Conservation (phyloP, 805 yeast species). For the Yamadazyma phyllophila region DNA sequence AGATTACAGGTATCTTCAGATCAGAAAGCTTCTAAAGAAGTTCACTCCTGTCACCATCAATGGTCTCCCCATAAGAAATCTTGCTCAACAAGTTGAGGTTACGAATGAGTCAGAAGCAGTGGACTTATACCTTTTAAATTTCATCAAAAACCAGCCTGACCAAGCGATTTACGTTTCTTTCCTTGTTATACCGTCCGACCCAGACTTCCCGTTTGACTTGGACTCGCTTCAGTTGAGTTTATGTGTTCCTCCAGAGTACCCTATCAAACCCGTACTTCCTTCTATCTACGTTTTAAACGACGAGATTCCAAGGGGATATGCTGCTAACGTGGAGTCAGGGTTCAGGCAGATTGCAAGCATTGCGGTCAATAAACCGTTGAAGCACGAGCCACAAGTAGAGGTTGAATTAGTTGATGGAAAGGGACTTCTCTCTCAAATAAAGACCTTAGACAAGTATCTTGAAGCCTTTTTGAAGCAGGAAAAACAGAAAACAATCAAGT, state of each 20-base stretch:
- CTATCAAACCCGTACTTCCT: conserved; percentile 43
- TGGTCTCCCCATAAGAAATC: conserved; percentile 21
- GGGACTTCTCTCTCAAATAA: conserved; percentile 53
- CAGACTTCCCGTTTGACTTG: conserved; percentile 69
- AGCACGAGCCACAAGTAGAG: conserved; percentile 16
- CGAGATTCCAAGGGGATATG: conserved; percentile 68
- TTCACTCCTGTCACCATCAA: conserved; percentile 37
- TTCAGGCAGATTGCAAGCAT: conserved; percentile 45
- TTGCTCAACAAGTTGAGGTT: conserved; percentile 10
- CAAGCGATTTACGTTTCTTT: conserved; percentile 40
- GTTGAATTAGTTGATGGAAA: conserved; percentile 42
- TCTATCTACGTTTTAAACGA: conserved; percentile 56
- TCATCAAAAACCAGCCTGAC: conserved; percentile 20
- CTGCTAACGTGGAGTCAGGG: conserved; percentile 66
- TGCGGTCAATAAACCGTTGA: conserved; percentile 10
- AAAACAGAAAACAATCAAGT: conserved; percentile 59
- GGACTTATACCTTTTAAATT: conserved; percentile 17
- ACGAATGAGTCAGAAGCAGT: conserved; percentile 12
- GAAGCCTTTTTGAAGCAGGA: conserved; percentile 59
- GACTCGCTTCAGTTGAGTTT: conserved; percentile 51
- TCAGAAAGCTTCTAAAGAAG: conserved; percentile 30
- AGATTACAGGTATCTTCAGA: conserved; percentile 26
- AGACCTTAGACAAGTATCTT: conserved; percentile 54
- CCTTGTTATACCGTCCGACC: conserved; percentile 58
- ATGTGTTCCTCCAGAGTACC: conserved; percentile 55